Base-by-base conservation (phyloP, 352 stramenopile species). In the Phytophthora syringae region DNA sequence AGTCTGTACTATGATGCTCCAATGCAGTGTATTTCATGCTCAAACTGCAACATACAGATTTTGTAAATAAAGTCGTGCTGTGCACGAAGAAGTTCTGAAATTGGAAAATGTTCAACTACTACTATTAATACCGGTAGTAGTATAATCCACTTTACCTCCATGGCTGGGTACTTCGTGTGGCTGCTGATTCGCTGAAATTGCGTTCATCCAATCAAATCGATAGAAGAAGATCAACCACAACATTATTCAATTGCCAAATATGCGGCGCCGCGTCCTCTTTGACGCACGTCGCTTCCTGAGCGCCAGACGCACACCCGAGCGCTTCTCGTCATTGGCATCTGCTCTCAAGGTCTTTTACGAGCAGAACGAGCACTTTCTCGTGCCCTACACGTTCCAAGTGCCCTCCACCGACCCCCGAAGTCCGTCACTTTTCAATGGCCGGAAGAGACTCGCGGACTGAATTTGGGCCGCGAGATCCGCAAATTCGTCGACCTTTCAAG, bases 341-440 rank as follows among this genome's bases (percentile, higher is more conserved):
- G 75, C 78, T 40, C 39, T 86, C 21, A 50, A 50, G 25, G 60
- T 66, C 22, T 86, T 83, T 52, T 36, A 84, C 48, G 50, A 60
- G 18, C 64, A 74, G 32, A 64, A 86, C 27, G 60, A 60, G 15
- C 73, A 86, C 36, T 82, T 86, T 60, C 30, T 83, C 7, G 73
- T 84, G 40, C 76, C 76, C 2, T 77, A 69, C 36, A 54, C 24
- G 36, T 86, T 86, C 51, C 55, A 74, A 20, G 44, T 84, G 20
- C 78, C 78, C 20, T 28, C 30, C 18, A 61, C 15, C 37, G 52
- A 15, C 2, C 42, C 6, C 30, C 32, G 7, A 69, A 47, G 16
- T 30, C 28, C 1, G 24, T 5, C 9, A 18, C 27, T 11, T 60
- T 34, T 47, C 15, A 34, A 2, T 90, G 82, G 82, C 80, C 80